Evolutionary conservation across 192 early-diverging fungal species (phyloP), one percentile per base, ranked within the genome.

Genomic region (Coemansia sp.): DNA sequence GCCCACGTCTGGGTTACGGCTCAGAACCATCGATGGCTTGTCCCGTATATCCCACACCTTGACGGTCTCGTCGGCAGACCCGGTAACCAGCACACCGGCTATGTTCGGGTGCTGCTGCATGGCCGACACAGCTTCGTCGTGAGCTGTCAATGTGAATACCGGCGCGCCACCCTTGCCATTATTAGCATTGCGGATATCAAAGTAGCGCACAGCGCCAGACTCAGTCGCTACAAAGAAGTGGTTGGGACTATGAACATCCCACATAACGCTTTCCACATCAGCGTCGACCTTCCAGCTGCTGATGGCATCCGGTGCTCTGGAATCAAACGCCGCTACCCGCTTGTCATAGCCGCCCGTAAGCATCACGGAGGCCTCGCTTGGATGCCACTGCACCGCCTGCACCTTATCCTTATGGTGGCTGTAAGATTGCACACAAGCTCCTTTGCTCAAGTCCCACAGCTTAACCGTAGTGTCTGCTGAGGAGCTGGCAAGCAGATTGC

Each of bases 381-480:
- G 87, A 75, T 98, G 88, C 97, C 97, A 99, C 54, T 85, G 72
- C 6, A 98, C 89, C 13, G 88, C 80, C 58, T 94, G 92, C 20
- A 99, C 89, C 62, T 97, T 97, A 69, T 87, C 84, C 19, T 66
- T 87, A 70, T 99, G 97, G 70, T 94, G 91, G 8, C 41, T 54
- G 72, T 90, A 97, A 19, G 88, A 93, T 21, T 87, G 82, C 11
- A 87, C 86, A 79, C 89, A 82, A 54, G 78, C 78, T 18, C 74
- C 78, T 3, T 83, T 83, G 16, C 79, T 79, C 59, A 99, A 79
- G 60, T 99, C 97, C 97, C 97, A 99, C 31, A 99, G 83, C 73
- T 99, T 99, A 21, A 98, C 90, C 14, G 96, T 97, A 7, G 85
- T 89, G 63, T 99, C 97, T 31, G 94, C 97, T 15, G 96, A 98